Evolutionary conservation across 1,139 yeast genomes (phyloP).

Genomic region (Blastobotrys serpentis): DNA sequence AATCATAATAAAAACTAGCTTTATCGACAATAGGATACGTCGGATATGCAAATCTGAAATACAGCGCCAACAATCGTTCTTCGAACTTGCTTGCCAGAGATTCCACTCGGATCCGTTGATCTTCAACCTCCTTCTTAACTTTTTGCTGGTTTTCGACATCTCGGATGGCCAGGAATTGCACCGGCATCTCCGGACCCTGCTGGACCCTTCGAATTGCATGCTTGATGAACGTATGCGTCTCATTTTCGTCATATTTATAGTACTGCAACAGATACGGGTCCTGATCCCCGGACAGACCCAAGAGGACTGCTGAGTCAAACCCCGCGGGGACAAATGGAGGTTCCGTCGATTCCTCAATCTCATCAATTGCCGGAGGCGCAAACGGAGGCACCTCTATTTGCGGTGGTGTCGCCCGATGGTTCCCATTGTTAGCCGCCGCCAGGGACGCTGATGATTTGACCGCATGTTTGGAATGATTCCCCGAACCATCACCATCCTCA

Average conservation of each 20-base stretch:
- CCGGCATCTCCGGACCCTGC: constrained; percentile 30
- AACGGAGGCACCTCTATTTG: constrained; percentile 28
- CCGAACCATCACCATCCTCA: neutral
- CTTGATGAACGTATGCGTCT: constrained; percentile 33
- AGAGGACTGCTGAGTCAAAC: constrained; percentile 30
- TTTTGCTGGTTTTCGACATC: constrained; percentile 23
- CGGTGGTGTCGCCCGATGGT: neutral
- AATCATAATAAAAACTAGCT: constrained; percentile 35
- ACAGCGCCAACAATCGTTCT: constrained; percentile 38
- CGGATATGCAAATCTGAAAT: constrained; percentile 39
- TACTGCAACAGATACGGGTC: constrained; percentile 38
- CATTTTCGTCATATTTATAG: constrained; percentile 31
- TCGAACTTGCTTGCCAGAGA: constrained; percentile 30
- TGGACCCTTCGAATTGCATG: constrained; percentile 35
- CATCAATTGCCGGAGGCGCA: constrained; percentile 24
- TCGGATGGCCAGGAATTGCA: constrained; percentile 33
- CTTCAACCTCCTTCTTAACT: constrained; percentile 24
- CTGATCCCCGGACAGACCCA: constrained; percentile 39
- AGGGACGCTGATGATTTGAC: neutral
- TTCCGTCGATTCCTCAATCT: constrained; percentile 20
- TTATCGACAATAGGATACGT: constrained; percentile 41
- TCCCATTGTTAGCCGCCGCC: neutral
- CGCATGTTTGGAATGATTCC: neutral
- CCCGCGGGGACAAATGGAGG: constrained; percentile 32
- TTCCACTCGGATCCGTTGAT: constrained; percentile 28